Evolutionary conservation across 129 eudicot species (phyloP).

Genomic region (Chrysanthemum lavandulifolium): DNA sequence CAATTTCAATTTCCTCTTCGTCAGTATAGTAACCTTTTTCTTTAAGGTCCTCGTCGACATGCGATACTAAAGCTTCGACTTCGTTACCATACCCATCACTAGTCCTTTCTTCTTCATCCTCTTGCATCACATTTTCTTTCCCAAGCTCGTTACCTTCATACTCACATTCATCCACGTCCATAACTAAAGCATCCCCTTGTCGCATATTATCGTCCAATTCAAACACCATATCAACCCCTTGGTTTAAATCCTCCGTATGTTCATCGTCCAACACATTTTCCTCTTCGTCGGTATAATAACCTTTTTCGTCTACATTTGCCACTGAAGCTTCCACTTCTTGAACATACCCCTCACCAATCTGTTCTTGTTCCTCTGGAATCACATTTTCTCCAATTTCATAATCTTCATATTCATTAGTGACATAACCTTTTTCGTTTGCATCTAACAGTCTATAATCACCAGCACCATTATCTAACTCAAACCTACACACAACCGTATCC

Average conservation of each 20-base stretch:
- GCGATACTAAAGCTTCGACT: conserved; percentile 2
- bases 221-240: conserved; percentile 4
- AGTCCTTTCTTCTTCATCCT: conserved; percentile 12
- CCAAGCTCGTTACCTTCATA: neutral
- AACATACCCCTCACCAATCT: neutral
- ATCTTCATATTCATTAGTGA: neutral
- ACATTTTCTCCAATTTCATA: neutral
- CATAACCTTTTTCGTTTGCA: neutral
- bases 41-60: neutral
- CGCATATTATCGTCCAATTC: neutral
- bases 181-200: neutral
- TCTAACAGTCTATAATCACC: conserved; percentile 12
- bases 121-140: neutral
- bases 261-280: conserved; percentile 5
- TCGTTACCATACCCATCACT: neutral
- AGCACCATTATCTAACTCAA: conserved; percentile 20
- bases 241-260: too few species aligned
- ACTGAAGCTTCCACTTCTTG: conserved; percentile 3
- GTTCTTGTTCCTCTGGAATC: conserved; percentile 9
- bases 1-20: neutral
- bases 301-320: conserved; percentile 6
- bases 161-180: neutral
- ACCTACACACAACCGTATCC: neutral
- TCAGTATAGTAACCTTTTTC: neutral
- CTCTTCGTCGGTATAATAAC: neutral